Base-by-base conservation (phyloP, 371 early-diverging fungal species). In the Phascolomyces articulosus region DNA sequence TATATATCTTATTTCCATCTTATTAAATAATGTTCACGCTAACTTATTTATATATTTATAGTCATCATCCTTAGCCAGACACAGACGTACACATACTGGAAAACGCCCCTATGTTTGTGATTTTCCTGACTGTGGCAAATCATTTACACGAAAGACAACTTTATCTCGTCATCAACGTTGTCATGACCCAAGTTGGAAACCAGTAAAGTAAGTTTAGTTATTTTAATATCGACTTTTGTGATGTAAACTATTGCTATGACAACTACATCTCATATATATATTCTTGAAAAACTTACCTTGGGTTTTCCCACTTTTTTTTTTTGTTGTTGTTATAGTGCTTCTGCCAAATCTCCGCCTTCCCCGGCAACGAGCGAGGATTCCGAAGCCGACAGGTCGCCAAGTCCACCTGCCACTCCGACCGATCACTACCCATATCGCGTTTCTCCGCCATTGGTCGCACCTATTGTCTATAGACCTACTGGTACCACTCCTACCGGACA, bases 111-210 rank as follows among this genome's bases (percentile, higher is more conserved):
- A 77, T 58, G 72, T 74, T 16, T 77, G 78, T 41, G 62, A 77
- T 10, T 65, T 72, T 62, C 70, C 69, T 20, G 69, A 70, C 51
- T 86, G 86, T 73, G 79, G 75, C 44, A 81, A 82, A 68, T 75
- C 84, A 23, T 86, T 84, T 60, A 83, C 83, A 59, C 84, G 89
- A 60, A 86, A 86, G 75, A 87, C 87, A 2, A 88, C 85, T 8
- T 65, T 89, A 38, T 85, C 85, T 28, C 84, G 84, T 63, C 90
- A 89, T 61, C 80, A 80, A 59, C 78, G 85, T 41, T 79, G 71
- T 27, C 77, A 77, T 63, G 74, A 74, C 44, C 66, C 64, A 40
- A 58, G 55, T 31, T 66, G 66, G 66, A 66, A 64, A 51, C 49
- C 57, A n/a, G 55, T 53, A 44, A 63, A 51, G 69, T 70, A 69